These are phyloP conservation scores for Myochromella boudieri DNA, from an alignment of 768 basidiomycete species.

Conservation along the genomic window DNA sequence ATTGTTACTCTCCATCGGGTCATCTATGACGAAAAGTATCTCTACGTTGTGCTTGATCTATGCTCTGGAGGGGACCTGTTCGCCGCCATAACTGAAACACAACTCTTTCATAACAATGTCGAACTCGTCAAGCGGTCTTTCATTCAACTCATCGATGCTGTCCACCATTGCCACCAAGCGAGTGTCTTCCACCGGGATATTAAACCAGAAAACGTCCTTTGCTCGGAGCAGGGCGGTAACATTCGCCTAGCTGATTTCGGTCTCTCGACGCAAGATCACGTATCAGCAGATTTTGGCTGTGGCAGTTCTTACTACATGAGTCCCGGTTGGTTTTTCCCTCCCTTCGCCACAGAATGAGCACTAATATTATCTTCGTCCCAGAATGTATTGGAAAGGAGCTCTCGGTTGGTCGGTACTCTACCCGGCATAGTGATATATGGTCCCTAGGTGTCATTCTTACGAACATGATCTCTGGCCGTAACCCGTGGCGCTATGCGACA, in stretches of 20 bases:
- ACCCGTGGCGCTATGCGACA: constrained; percentile 76
- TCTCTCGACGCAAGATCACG: constrained; percentile 47
- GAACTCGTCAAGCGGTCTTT: constrained; percentile 65
- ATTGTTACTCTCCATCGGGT: constrained; percentile 70
- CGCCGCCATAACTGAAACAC: constrained; percentile 59
- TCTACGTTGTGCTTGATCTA: constrained; percentile 69
- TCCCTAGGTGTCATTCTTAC: constrained; percentile 77
- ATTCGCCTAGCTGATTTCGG: constrained; percentile 81
- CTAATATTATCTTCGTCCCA: constrained; percentile 22
- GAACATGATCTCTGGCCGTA: constrained; percentile 77
- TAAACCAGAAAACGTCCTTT: constrained; percentile 83
- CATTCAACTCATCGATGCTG: constrained; percentile 78
- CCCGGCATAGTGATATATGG: constrained; percentile 70
- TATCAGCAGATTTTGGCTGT: constrained; percentile 52
- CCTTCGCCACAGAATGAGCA: constrained; percentile 1
- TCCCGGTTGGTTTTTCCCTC: constrained; percentile 47
- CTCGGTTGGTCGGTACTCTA: constrained; percentile 50
- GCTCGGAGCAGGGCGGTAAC: constrained; percentile 46
- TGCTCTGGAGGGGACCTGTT: constrained; percentile 69
- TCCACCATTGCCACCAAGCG: constrained; percentile 68
- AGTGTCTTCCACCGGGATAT: constrained; percentile 84
- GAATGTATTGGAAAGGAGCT: constrained; percentile 55
- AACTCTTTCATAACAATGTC: constrained; percentile 56
- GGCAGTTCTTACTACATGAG: constrained; percentile 71
- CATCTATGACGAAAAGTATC: constrained; percentile 55